Percentiles rank a stretch among this genome's conserved stretches.
Conservation (phyloP, 352 stramenopile species). For the Pythium dissotocum region DNA sequence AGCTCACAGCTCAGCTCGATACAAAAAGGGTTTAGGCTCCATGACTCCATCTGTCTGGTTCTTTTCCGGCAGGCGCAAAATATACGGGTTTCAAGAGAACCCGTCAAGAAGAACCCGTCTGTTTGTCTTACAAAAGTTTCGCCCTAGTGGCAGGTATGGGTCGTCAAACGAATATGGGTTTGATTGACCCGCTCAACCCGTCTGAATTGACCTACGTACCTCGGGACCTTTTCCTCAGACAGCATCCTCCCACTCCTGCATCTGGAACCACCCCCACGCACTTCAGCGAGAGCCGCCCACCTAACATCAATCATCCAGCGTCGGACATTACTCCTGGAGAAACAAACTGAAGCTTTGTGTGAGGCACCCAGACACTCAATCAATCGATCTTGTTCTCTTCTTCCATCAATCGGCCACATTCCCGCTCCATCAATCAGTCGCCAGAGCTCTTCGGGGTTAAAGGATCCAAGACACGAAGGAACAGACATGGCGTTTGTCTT, state of each 20-base stretch:
- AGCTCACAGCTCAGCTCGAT: not conserved
- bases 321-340: not conserved
- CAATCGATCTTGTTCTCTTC: not conserved
- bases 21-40: not conserved
- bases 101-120: not conserved
- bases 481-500: conserved; percentile 54
- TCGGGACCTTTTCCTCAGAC: conserved; percentile 4
- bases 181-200: not conserved
- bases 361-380: not conserved
- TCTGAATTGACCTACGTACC: not conserved
- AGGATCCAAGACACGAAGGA: not conserved
- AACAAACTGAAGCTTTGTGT: not conserved
- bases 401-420: not conserved
- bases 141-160: not conserved
- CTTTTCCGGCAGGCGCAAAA: not conserved
- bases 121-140: too few species aligned
- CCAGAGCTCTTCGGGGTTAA: too few species aligned
- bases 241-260: conserved; percentile 13
- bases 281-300: not conserved
- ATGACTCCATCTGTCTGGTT: not conserved
- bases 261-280: conserved; percentile 7
- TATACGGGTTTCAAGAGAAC: not conserved
- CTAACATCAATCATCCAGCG: conserved; percentile 2
- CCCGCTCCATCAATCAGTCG: not conserved
- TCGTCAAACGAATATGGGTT: too few species aligned